phyloP scores from a whole-genome alignment of 352 stramenopile genomes.

The Pythium apleroticum region DNA sequence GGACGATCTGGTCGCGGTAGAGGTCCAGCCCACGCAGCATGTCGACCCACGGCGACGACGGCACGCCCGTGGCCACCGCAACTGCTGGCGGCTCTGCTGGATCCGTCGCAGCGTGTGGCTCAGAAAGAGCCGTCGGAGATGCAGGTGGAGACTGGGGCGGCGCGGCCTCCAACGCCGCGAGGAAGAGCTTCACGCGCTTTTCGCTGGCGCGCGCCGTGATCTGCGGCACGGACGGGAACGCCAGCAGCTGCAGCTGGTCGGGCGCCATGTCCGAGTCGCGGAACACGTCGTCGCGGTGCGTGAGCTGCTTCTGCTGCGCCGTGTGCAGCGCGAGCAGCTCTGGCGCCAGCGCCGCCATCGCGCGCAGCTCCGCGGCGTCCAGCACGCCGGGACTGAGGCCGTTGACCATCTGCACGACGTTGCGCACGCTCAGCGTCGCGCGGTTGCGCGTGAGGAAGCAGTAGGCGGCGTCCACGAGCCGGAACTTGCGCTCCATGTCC shows the following conservation, averaged over 20 bases:
- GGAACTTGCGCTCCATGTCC: slow-evolving; percentile 45
- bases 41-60: slow-evolving; percentile 40
- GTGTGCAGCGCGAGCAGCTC: slow-evolving; percentile 42
- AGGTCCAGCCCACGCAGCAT: slow-evolving; percentile 53
- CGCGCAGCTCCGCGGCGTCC: slow-evolving; percentile 37
- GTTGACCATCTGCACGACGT: slow-evolving; percentile 60
- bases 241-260: slow-evolving; percentile 45
- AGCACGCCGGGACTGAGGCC: slow-evolving; percentile 48
- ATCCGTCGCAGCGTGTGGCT: neutral
- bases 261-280: slow-evolving; percentile 11
- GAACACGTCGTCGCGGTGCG: slow-evolving; percentile 41
- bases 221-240: slow-evolving; percentile 63
- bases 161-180: slow-evolving; percentile 33
- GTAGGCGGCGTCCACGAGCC: slow-evolving; percentile 65
- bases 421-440: slow-evolving; percentile 43
- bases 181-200: slow-evolving; percentile 62
- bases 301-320: slow-evolving; percentile 27
- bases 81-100: neutral
- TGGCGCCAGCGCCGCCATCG: slow-evolving; percentile 47
- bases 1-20: slow-evolving; percentile 78
- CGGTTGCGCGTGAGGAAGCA: slow-evolving; percentile 60
- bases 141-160: neutral
- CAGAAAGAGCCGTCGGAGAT: neutral
- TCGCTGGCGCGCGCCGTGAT: slow-evolving; percentile 51
- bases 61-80: neutral